Evolutionary conservation across 73 alveolate species (phyloP).

Genomic region (Paramecium sonneborni): DNA sequence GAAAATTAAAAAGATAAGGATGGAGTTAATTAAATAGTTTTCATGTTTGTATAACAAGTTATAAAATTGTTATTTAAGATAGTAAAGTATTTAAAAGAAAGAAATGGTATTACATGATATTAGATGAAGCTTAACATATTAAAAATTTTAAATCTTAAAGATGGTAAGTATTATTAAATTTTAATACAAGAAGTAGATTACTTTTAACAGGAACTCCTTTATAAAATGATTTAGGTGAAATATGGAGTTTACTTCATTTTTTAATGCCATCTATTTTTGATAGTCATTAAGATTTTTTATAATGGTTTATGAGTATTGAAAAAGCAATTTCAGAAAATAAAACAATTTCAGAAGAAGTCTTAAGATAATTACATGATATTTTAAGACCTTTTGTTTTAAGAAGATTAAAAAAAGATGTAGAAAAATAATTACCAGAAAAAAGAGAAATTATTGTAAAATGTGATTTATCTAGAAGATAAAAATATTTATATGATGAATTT

Average conservation of each 20-base stretch:
- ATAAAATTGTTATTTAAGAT: conserved; percentile 96
- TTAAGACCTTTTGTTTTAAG: conserved; percentile 97
- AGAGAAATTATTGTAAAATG: conserved; percentile 95
- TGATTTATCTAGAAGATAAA: conserved; percentile 95
- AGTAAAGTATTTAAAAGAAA: conserved; percentile 95
- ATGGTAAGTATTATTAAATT: conserved; percentile 98
- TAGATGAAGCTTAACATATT: conserved; percentile 99
- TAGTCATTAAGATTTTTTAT: conserved; percentile 70
- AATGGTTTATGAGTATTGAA: conserved; percentile 91
- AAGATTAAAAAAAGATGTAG: conserved; percentile 98
- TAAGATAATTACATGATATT: conserved; percentile 89
- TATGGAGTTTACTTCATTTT: conserved; percentile 99
- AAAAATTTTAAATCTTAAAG: conserved; percentile 98
- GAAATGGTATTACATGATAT: conserved; percentile 99
- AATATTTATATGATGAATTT: conserved; percentile 97
- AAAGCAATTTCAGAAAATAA: conserved; percentile 90
- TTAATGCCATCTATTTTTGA: conserved; percentile 93
- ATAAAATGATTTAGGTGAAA: conserved; percentile 99
- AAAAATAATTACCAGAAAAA: conserved; percentile 96
- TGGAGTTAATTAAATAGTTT: conserved; percentile 97
- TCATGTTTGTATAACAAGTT: conserved; percentile 98
- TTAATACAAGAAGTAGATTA: conserved; percentile 96
- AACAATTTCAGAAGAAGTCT: conserved; percentile 80
- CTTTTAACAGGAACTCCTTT: conserved; percentile 99
- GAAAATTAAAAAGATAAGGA: conserved; percentile 97